phyloP scores from a whole-genome alignment of 306 rosid genomes.

The Prunus campanulata region DNA sequence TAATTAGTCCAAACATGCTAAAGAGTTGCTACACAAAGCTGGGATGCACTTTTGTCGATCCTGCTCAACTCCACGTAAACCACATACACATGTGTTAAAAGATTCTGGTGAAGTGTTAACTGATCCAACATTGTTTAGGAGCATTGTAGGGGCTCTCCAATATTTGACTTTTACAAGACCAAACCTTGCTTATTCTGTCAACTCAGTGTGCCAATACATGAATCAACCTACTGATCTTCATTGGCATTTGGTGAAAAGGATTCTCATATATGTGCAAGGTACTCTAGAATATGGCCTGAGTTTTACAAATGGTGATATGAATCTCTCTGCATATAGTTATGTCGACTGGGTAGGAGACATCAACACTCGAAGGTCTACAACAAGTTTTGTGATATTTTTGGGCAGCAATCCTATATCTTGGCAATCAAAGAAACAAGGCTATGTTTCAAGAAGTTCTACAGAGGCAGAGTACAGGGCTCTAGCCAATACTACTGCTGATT shows the following conservation, averaged over 20 bases:
- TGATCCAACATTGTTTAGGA: too few relatives aligned
- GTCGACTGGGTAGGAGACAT: neutral
- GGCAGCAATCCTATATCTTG: neutral
- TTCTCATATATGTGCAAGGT: neutral
- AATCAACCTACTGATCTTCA: neutral
- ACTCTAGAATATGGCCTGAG: neutral
- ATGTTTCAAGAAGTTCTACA: neutral
- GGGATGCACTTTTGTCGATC: neutral
- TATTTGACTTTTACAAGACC: neutral
- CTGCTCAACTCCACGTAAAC: neutral
- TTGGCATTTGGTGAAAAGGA: neutral
- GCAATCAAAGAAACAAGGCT: neutral
- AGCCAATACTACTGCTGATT: neutral
- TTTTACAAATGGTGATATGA: neutral
- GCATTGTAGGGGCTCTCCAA: neutral
- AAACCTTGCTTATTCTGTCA: neutral
- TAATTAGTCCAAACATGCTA: neutral
- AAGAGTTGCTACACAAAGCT: neutral
- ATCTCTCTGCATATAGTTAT: neutral
- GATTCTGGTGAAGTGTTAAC: neutral
- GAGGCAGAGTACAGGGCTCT: neutral
- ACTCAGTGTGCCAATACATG: neutral
- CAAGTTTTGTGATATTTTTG: neutral
- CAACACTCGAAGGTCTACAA: neutral
- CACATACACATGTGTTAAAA: neutral